Conservation (phyloP, 2,329 filamentous ascomycete species). For the Colletotrichum gigasporum region DNA sequence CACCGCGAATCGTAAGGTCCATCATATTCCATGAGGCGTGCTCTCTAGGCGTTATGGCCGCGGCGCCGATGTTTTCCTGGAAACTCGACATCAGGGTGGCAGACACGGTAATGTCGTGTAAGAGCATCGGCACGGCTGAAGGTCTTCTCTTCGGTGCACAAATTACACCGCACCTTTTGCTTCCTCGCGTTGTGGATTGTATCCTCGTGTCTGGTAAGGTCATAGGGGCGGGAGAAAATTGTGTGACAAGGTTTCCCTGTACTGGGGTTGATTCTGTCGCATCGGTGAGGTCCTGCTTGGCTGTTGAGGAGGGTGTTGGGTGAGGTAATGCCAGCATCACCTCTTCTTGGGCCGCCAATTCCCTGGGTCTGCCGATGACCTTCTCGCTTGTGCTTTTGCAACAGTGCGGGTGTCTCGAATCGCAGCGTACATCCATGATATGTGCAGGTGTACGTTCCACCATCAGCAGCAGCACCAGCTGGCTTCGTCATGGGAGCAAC, state of each 20-base stretch:
- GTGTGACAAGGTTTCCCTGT: constrained; percentile 96
- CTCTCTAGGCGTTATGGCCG: constrained; percentile 20
- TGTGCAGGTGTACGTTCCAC: constrained; percentile 94
- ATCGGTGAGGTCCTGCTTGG: constrained; percentile 92
- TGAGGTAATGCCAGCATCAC: constrained; percentile 54
- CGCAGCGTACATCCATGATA: constrained; percentile 90
- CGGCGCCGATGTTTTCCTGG: constrained; percentile 68
- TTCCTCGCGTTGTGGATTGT: constrained; percentile 97
- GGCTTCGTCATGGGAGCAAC: constrained; percentile 58
- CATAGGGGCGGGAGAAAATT: constrained; percentile 94
- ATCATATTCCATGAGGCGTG: neutral
- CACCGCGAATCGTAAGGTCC: neutral
- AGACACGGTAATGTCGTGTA: constrained; percentile 92
- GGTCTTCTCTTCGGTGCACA: constrained; percentile 96
- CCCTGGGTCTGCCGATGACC: constrained; percentile 81
- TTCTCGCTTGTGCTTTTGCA: constrained; percentile 97
- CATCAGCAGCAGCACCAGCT: constrained; percentile 73
- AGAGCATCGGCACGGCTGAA: constrained; percentile 96
- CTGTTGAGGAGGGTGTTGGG: constrained; percentile 71
- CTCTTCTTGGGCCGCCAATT: constrained; percentile 47
- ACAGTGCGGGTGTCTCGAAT: constrained; percentile 85
- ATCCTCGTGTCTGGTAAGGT: constrained; percentile 94
- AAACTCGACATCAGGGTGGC: constrained; percentile 88
- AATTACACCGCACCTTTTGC: constrained; percentile 90
- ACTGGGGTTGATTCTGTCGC: constrained; percentile 91